phyloP scores from a whole-genome alignment of 495 filamentous ascomycete genomes.

The Zalerion maritima region DNA sequence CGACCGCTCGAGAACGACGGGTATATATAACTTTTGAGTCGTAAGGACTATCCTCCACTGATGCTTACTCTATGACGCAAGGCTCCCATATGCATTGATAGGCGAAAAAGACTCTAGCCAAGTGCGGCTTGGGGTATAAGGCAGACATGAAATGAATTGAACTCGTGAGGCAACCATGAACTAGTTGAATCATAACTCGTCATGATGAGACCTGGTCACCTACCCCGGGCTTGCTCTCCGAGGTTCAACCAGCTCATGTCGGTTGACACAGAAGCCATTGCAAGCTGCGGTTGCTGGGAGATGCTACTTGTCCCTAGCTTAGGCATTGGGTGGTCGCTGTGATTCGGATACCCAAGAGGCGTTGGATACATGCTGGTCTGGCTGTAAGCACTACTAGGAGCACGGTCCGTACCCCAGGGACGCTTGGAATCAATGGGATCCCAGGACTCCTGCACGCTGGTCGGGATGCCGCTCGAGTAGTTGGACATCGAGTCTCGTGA shows the following conservation, averaged over 20 bases:
- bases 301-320: slow-evolving; percentile 22
- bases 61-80: no score
- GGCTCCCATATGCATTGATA: no score
- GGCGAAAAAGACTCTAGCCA: no score
- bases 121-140: no score
- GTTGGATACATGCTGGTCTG: slow-evolving; percentile 18
- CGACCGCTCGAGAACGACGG: no score
- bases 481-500: slow-evolving; percentile 40
- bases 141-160: no score
- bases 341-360: slow-evolving; percentile 23
- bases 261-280: slow-evolving; percentile 20
- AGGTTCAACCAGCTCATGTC: slow-evolving; percentile 76
- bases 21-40: no score
- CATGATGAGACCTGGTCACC: no score
- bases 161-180: no score
- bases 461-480: slow-evolving; percentile 42
- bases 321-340: slow-evolving; percentile 13
- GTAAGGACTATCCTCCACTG: no score
- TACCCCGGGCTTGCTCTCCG: no score
- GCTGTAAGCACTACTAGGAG: slow-evolving; percentile 49
- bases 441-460: slow-evolving; percentile 38
- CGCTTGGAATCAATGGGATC: slow-evolving; percentile 25
- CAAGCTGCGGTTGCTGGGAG: slow-evolving; percentile 26
- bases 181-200: no score
- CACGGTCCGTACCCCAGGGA: slow-evolving; percentile 32